Evolutionary conservation across 805 yeast species (phyloP), one percentile per base, ranked within the genome.

Genomic region (Wickerhamomyces xylosicus): DNA sequence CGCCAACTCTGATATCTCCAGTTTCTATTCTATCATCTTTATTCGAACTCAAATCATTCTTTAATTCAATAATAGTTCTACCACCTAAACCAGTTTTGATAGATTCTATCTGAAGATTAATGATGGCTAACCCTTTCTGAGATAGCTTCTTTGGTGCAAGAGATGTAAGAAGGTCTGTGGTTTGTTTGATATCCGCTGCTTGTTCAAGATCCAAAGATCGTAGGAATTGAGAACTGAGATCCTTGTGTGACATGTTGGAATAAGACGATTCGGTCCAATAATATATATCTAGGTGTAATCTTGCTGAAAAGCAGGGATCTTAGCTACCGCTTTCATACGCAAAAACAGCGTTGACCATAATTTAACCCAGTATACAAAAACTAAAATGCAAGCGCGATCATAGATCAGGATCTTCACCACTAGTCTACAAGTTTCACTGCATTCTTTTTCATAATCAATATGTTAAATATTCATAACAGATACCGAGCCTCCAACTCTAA

Each of bases 21-120:
- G 60, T 46, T 6, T 73, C 46, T 7, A 66, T 52, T 15, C 52
- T 58, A n/a, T 51, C 56, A 25, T 52, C 57, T 19, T 59, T 52
- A 28, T 61, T 62, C 19, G 52, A 56, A 48, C 55, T 71, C 0
- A 79, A 63, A 45, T 83, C 90, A 21, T 66, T 61, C 15, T 50
- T 64, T 38, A 90, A 58, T 46, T 85, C 95, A 13, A 85, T 48
- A 5, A 80, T 63, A 2, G 77, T 64, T 41, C 78, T 74, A 2
- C 96, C 96, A 14, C 85, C 94, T 9, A 85, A 61, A 0, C 95
- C 95, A 0, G 89, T 81, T 40, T 81, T 65, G 2, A 83, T 59
- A 40, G 76, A 74, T n/a, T 69, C 68, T 13, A 81, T 61, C 0
- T 62, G 54, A 36, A 90, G 62, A 56, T 87, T 84, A 36, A 77